Evolutionary conservation across 2,329 filamentous ascomycete species (phyloP), one percentile per base, ranked within the genome.

Genomic region (Epichloe brachyelytri): DNA sequence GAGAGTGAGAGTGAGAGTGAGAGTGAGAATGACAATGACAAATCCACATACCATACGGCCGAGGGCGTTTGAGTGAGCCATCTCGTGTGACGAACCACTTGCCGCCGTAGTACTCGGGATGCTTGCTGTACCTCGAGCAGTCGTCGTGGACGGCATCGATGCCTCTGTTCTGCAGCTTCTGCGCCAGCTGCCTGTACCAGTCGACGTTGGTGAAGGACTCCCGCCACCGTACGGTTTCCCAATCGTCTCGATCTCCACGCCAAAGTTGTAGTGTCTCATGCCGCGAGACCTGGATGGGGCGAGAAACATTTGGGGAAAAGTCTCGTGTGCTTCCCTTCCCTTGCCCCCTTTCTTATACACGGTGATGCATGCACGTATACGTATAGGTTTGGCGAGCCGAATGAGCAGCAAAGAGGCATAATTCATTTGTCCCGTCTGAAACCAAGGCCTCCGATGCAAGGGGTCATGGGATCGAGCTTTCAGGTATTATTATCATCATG

Each of bases 51-150:
- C 65, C 65, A 48, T 61, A 61, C 10, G 66, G 66, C 34, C 59
- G 58, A 49, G 63, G 63, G n/a, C 67, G 58, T 54, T 68, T 66
- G 43, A 70, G 55, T 20, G 67, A 70, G 5, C 66, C 67, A 52
- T 70, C 67, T 33, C 65, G 60, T 11, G 67, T 70, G 51, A 70
- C 65, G 53, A 68, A 70, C 67, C 67, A 69, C 56, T 70, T 69
- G 15, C 65, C 65, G 51, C 65, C 66, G 44, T 70, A 69, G 56
- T 69, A 68, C 55, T 70, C 67, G 2, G 67, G 67, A 33, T 69
- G 67, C 53, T 70, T 70, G 61, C 63, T 67, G 56, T 68, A 69
- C 43, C 58, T 60, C 38, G 65, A 68, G 54, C 63, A 62, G 55
- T 68, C 65, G 50, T 69, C 66, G 54, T 67, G 61, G 4, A 65